phyloP scores from a whole-genome alignment of 2,329 filamentous ascomycete genomes.

The Capronia coronata region DNA sequence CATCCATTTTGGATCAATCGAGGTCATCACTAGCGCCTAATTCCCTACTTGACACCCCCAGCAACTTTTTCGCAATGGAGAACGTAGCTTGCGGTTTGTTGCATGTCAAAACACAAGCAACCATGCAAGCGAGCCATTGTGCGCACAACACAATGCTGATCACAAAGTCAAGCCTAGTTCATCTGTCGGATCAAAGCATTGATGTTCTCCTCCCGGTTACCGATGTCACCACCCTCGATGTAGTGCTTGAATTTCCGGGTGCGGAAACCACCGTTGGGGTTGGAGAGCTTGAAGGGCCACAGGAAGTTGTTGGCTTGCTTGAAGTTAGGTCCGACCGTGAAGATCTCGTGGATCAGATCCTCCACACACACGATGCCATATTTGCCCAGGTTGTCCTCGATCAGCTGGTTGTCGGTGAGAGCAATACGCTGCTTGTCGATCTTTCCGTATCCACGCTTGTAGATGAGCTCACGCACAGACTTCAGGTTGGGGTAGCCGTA shows the following conservation, averaged over 20 bases:
- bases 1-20: constrained; percentile 3
- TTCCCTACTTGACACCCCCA: constrained; percentile 4
- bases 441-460: constrained; percentile 99
- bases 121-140: neutral
- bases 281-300: constrained; percentile 99
- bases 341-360: constrained; percentile 99
- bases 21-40: constrained; percentile 6
- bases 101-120: constrained; percentile 5
- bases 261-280: constrained; percentile 95
- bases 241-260: constrained; percentile 98
- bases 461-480: constrained; percentile 97
- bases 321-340: constrained; percentile 98
- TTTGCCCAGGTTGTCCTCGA: constrained; percentile 94
- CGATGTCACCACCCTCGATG: constrained; percentile 95
- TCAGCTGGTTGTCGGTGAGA: constrained; percentile 94
- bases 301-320: constrained; percentile 99
- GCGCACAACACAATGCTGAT: neutral
- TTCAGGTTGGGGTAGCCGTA: constrained; percentile 99
- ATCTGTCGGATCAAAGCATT: constrained; percentile 94
- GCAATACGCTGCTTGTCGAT: constrained; percentile 95
- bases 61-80: neutral
- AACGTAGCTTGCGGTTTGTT: neutral
- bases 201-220: constrained; percentile 98
- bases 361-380: constrained; percentile 99
- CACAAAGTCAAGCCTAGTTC: constrained; percentile 64